Conservation (phyloP, 345 rosid genomes). For the Populus davidiana region DNA sequence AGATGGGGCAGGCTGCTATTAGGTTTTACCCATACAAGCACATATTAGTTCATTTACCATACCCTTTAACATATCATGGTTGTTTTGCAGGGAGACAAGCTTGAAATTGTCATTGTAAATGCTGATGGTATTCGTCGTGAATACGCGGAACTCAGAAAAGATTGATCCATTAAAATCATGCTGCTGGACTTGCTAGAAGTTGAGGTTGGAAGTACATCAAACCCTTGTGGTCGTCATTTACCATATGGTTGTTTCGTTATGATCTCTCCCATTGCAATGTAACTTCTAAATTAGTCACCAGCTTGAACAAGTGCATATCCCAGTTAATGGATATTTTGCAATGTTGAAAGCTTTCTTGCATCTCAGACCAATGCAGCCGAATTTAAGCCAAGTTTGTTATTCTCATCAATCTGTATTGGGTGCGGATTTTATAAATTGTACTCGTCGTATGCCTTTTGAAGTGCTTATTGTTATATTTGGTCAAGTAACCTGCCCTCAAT, state of each 20-base stretch:
- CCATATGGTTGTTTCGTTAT: neutral
- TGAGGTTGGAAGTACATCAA: neutral
- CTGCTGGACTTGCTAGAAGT: neutral
- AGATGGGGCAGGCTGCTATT: neutral
- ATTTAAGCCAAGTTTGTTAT: neutral
- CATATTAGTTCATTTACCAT: neutral
- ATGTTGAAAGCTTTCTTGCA: neutral
- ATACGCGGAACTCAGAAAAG: constrained; percentile 76
- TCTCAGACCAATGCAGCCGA: neutral
- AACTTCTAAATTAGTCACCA: neutral
- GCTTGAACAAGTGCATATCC: neutral
- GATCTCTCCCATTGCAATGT: constrained; percentile 5
- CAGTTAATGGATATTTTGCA: neutral
- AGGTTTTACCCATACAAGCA: neutral
- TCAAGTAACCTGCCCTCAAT: constrained; percentile 8
- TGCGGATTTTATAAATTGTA: neutral
- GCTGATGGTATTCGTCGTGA: constrained; percentile 69
- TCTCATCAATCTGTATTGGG: neutral
- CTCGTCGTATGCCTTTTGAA: neutral
- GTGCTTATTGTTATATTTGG: neutral
- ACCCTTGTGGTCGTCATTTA: neutral
- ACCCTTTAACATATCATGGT: neutral
- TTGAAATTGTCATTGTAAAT: constrained; percentile 72
- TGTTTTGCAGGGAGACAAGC: constrained; percentile 71
- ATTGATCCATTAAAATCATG: constrained; percentile 33